These are phyloP conservation scores for Monilinia polystroma DNA, from an alignment of 2,329 filamentous ascomycete species.

Conservation along the genomic window DNA sequence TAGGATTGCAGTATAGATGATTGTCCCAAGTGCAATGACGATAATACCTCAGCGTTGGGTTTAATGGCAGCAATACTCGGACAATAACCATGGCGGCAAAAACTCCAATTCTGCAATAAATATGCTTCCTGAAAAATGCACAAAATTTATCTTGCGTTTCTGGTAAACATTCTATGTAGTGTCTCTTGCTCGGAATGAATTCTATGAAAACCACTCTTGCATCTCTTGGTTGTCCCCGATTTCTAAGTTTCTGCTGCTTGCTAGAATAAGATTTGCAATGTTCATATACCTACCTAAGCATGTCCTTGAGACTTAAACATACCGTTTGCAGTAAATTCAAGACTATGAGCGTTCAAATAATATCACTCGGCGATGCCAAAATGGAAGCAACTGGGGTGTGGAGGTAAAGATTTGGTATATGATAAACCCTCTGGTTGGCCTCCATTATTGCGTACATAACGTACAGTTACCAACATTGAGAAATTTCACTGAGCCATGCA, in stretches of 20 bases:
- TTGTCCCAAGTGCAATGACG: not conserved
- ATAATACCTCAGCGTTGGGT: not conserved
- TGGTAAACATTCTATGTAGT: not conserved
- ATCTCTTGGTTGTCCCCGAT: not conserved
- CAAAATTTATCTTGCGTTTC: not conserved
- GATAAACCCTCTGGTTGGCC: not conserved
- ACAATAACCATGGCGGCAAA: not conserved
- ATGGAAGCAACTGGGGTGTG: too few species aligned
- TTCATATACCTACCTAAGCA: not conserved
- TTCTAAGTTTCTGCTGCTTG: not conserved
- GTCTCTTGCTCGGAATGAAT: too few species aligned
- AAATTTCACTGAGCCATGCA: not conserved
- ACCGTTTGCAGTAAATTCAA: not conserved
- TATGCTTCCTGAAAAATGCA: not conserved
- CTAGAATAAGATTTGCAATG: not conserved
- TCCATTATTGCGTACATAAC: too few species aligned
- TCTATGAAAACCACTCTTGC: not conserved
- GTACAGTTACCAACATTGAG: too few species aligned
- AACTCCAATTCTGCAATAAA: not conserved
- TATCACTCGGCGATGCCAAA: not conserved
- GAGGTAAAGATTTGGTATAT: rapidly evolving
- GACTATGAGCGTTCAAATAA: not conserved
- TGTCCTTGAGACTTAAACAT: not conserved
- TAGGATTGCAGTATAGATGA: too few species aligned
- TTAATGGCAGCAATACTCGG: too few species aligned